Conservation (phyloP, 345 rosid species). For the Euphorbia lathyris region DNA sequence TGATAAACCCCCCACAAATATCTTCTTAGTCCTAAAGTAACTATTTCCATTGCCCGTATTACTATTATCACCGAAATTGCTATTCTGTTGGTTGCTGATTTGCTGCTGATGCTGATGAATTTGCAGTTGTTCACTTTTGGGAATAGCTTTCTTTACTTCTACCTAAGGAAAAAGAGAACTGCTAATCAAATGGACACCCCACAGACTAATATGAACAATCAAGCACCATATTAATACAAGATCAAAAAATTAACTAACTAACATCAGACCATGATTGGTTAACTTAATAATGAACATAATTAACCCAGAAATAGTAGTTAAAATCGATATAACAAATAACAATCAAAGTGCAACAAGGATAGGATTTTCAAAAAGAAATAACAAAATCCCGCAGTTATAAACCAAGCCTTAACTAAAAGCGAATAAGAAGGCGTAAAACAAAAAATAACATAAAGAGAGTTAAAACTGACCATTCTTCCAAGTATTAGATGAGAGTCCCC, state of each 20-base stretch:
- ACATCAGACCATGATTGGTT: too few species aligned
- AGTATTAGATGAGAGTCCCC: slow-evolving; percentile 52
- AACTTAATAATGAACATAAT: too few species aligned
- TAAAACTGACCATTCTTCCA: slow-evolving; percentile 62
- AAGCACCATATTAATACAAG: background rate
- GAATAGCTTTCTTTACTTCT: slow-evolving; percentile 30
- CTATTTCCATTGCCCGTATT: slow-evolving; percentile 20
- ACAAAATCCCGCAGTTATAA: too few species aligned
- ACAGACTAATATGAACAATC: background rate
- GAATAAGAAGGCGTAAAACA: background rate
- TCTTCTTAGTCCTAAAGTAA: slow-evolving; percentile 49
- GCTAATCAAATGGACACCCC: background rate
- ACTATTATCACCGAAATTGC: slow-evolving; percentile 20
- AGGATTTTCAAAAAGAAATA: background rate
- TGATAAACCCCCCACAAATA: slow-evolving; percentile 84
- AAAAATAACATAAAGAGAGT: slow-evolving; percentile 10
- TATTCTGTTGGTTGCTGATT: slow-evolving; percentile 7
- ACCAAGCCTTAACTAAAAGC: background rate
- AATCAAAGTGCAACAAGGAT: too few species aligned
- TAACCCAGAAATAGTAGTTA: too few species aligned
- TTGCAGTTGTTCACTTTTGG: slow-evolving; percentile 36
- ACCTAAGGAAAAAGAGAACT: slow-evolving; percentile 20
- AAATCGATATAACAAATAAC: too few species aligned
- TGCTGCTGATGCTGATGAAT: slow-evolving; percentile 25
- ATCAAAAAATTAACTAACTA: background rate